These are phyloP conservation scores for Leishmania lainsoni DNA, from an alignment of 208 protist genomes.

Conservation along the genomic window DNA sequence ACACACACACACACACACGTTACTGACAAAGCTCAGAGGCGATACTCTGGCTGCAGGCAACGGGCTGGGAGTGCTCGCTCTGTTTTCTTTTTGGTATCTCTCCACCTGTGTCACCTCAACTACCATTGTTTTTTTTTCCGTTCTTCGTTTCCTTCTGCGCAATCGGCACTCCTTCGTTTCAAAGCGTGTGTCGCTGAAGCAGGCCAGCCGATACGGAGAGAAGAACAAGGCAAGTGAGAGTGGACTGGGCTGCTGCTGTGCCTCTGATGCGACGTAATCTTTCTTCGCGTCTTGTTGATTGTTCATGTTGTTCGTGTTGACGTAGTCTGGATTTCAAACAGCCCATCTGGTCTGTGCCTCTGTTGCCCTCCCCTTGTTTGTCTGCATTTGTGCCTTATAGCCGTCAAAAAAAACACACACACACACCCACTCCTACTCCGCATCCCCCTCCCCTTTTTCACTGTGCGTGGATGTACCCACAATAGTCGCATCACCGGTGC, in stretches of 20 bases:
- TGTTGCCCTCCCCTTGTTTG: not conserved
- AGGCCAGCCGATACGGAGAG: not conserved
- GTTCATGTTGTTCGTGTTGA: too few species aligned
- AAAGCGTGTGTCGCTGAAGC: not conserved
- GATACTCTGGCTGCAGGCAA: not conserved
- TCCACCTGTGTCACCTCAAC: not conserved
- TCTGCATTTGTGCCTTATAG: not conserved
- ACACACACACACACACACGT: not conserved
- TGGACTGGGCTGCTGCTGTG: not conserved
- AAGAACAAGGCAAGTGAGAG: not conserved
- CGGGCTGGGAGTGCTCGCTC: not conserved
- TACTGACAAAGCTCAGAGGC: not conserved
- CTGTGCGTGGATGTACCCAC: not conserved
- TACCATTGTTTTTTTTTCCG: not conserved
- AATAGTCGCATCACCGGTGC: not conserved
- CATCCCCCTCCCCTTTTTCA: not conserved
- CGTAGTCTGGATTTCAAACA: too few species aligned
- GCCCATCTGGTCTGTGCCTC: too few species aligned
- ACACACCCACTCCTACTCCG: not conserved
- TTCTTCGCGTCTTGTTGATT: not conserved
- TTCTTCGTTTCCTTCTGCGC: slow-evolving; percentile 11
- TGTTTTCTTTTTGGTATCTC: not conserved
- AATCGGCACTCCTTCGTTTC: not conserved
- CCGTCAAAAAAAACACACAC: not conserved
- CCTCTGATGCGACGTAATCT: not conserved